These are phyloP conservation scores for Prunus salicina DNA, from an alignment of 306 rosid genomes.

Conservation along the genomic window DNA sequence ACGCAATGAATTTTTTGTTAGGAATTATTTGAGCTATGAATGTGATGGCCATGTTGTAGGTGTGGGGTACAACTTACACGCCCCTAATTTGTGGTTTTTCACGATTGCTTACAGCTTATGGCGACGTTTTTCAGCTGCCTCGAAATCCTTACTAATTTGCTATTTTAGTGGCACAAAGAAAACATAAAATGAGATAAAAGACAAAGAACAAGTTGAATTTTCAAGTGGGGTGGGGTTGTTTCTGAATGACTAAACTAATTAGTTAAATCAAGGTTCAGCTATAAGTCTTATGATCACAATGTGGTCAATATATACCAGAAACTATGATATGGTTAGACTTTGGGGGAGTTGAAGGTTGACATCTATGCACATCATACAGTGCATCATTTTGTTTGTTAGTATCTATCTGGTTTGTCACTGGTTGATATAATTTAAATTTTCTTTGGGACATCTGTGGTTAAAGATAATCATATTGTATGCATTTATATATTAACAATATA, in stretches of 20 bases:
- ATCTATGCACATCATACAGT: neutral
- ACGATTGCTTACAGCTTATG: neutral
- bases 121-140: neutral
- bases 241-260: neutral
- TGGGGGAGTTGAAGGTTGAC: neutral
- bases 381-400: conserved; percentile 1
- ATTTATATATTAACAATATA: neutral
- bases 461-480: neutral
- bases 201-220: neutral
- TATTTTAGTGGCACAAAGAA: neutral
- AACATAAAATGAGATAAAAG: neutral
- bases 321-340: neutral
- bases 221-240: neutral
- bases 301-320: neutral
- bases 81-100: neutral
- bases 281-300: neutral
- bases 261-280: neutral
- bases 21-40: neutral
- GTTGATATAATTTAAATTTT: neutral
- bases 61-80: neutral
- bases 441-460: neutral
- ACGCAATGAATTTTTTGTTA: neutral
- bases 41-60: neutral
- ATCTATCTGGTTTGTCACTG: neutral
- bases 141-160: neutral